Base-by-base conservation (phyloP, 768 basidiomycete genomes). In the Chalciporus chontae region DNA sequence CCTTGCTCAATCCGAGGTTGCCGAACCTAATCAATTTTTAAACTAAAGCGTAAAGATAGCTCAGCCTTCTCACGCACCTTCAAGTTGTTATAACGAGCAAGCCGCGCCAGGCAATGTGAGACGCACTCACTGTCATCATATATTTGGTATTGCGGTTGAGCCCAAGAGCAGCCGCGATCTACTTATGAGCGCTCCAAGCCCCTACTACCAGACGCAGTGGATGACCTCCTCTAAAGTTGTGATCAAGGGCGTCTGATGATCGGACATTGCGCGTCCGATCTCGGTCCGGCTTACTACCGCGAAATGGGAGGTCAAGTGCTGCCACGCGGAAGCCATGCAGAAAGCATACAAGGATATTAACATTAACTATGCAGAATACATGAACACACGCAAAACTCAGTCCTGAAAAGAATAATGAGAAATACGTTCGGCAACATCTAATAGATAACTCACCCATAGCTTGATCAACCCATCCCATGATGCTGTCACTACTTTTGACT, bases 391-490 rank as follows among this genome's bases (percentile, higher is more conserved):
- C 38, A 48, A 51, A 27, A 21, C 44, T 72, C 53, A 71, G 45
- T 71, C 70, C 70, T 72, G 47, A 39, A 53, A 27, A 13, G 43
- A 48, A 23, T 7, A 8, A 32, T 61, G 44, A 52, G 50, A 40
- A 49, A 39, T 26, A 32, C 3, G 15, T 11, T 32, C 10, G 24
- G 19, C 13, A 18, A 10, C 45, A 13, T 11, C 8, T 21, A 3
- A 45, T 8, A 23, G 14, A 41, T n/a, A 8, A 77, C 86, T 57
- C 66, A 90, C 93, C 94, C 94, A 99, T 66, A 99, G 77, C 72
- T 98, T 98, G 70, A 98, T 97, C 57, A 94, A 73, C 11, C 94
- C 94, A 65, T 99, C 96, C 95, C 95, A 98, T 40, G 90, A 93
- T 8, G 90, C 94, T 3, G 96, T 99, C 46, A 99, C 81, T 7